Conservation (phyloP, 257 asterid species). For the Buddleja alternifolia region DNA sequence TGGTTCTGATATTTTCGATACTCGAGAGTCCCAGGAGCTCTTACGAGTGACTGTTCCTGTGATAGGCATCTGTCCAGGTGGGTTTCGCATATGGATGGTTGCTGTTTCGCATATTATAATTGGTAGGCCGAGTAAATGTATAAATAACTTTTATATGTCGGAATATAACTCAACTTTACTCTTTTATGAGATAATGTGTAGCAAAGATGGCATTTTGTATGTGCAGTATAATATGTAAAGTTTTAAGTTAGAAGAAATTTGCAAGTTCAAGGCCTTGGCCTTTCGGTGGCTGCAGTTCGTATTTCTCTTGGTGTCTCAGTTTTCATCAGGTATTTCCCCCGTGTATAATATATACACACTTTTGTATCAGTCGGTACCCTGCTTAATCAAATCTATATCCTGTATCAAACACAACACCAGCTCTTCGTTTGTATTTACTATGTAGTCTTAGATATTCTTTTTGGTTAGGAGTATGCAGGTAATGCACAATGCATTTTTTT, state of each 20-base stretch:
- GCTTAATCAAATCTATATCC: neutral
- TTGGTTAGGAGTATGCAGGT: neutral
- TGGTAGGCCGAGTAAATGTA: neutral
- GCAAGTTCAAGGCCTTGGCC: neutral
- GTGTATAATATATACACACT: neutral
- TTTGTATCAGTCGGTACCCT: neutral
- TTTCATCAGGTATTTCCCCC: neutral
- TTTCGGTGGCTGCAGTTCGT: neutral
- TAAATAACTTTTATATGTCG: neutral
- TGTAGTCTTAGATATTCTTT: neutral
- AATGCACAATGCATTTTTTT: neutral
- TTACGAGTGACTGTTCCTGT: neutral
- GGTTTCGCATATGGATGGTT: conserved; percentile 13
- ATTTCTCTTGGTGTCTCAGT: conserved; percentile 2
- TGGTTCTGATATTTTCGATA: no score
- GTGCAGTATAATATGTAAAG: neutral
- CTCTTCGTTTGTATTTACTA: neutral
- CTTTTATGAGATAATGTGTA: neutral
- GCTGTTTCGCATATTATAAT: neutral
- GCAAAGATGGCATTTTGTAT: neutral
- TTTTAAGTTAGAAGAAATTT: neutral
- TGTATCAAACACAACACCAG: no score
- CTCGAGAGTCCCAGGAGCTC: no score
- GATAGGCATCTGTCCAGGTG: neutral
- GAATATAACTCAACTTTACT: neutral